Evolutionary conservation across 2,329 filamentous ascomycete genomes (phyloP), one percentile per base, ranked within the genome.

Genomic region (Pseudogymnoascus sp.): DNA sequence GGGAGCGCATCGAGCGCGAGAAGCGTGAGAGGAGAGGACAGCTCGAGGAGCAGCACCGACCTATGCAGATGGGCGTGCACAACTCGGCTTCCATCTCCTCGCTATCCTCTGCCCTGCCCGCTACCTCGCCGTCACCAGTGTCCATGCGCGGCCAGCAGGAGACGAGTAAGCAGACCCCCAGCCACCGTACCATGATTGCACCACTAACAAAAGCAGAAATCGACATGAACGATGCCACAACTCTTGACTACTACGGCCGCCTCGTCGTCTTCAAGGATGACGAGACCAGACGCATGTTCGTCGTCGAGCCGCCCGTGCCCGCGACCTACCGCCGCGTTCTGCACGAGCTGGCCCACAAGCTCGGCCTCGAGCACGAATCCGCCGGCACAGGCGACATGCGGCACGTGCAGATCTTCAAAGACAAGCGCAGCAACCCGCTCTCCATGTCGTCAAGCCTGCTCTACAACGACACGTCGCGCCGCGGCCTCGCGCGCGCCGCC

Each of bases 21-120:
- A 99, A 97, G 85, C 85, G 95, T 64, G 93, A 97, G 78, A 90
- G 95, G 70, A 87, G 95, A 62, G 95, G 95, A 60, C 95, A 99
- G 76, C 83, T 99, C 11, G 93, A 99, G 76, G 95, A 99, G 77
- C 95, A 99, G 76, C 95, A 99, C 76, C 87, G 93, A 73, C 91
- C 79, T 71, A 87, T 89, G 72, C 69, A 71, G 57, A 72, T 44
- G 77, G 53, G 78, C 79, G 83, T 95, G 65, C 91, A 95, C 69
- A 90, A 88, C 63, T 93, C 97, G 76, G 86, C 87, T 62, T 97
- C 93, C 11, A 87, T 96, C 73, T 90, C 83, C 19, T 84, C 83
- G 23, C 86, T 87, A 38, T 85, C 86, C 13, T 89, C 86, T 15
- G 86, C 93, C 63, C 62, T 70, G 31, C 86, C 85, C 31, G 68